These are phyloP conservation scores for Syzygium jambos DNA, from an alignment of 345 rosid genomes.

Conservation along the genomic window DNA sequence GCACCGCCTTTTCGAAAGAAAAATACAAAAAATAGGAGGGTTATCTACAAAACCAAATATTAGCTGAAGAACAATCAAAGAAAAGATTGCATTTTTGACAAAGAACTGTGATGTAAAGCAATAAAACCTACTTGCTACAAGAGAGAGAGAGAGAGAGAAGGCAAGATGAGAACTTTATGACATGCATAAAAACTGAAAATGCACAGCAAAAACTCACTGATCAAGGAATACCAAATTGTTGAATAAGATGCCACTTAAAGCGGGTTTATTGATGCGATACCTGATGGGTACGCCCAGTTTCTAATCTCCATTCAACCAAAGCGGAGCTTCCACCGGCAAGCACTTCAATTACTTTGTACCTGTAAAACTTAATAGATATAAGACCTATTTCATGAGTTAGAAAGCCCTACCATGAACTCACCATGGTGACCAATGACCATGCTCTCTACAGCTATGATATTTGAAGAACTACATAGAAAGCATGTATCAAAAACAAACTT, in stretches of 20 bases:
- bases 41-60: not conserved
- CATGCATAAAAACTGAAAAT: not conserved
- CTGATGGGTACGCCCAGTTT: conserved; percentile 99
- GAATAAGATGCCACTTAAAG: not conserved
- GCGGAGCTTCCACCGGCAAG: conserved; percentile 75
- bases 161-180: not conserved
- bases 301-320: conserved; percentile 92
- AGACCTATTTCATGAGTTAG: not conserved
- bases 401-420: not conserved
- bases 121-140: not conserved
- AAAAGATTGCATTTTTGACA: not conserved
- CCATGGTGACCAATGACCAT: not conserved
- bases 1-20: not conserved
- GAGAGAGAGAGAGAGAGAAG: not conserved
- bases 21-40: not conserved
- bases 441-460: not conserved
- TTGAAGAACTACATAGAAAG: not conserved
- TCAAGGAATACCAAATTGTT: not conserved
- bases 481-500: not conserved
- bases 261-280: conserved; percentile 18
- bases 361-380: conserved; percentile 14
- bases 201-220: not conserved
- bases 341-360: conserved; percentile 81
- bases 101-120: not conserved
- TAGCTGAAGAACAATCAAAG: not conserved